phyloP scores from a whole-genome alignment of 768 basidiomycete species.

The Pleurotus sapidus region DNA sequence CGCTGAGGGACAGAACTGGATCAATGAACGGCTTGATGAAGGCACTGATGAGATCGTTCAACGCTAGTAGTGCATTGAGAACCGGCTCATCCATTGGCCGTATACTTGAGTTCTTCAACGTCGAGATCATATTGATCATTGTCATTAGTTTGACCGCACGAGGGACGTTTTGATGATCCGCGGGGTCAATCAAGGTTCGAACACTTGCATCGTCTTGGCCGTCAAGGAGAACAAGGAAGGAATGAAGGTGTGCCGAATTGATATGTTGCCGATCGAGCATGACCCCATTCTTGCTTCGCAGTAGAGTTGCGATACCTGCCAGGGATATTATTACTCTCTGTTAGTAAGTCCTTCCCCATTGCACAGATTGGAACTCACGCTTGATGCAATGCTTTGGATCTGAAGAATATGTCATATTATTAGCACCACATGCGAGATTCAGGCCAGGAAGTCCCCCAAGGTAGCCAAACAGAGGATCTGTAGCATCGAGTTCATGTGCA shows the following conservation, averaged over 20 bases:
- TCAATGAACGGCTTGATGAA: conserved; percentile 24
- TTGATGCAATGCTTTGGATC: conserved; percentile 16
- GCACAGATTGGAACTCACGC: no score
- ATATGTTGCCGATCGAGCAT: conserved; percentile 13
- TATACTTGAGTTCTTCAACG: conserved; percentile 10
- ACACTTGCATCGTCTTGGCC: conserved; percentile 8
- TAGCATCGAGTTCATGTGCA: neutral
- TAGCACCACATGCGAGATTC: conserved; percentile 12
- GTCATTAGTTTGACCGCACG: conserved; percentile 23
- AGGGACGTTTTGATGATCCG: conserved; percentile 30
- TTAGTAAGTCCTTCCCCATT: no score
- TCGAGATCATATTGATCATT: conserved; percentile 13
- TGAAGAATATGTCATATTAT: conserved; percentile 9
- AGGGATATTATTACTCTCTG: no score
- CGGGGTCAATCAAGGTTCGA: conserved; percentile 21
- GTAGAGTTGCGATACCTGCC: neutral
- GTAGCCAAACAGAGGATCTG: conserved; percentile 1
- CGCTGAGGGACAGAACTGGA: conserved; percentile 14
- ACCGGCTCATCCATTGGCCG: conserved; percentile 16
- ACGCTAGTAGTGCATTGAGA: conserved; percentile 16
- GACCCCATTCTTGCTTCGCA: conserved; percentile 14
- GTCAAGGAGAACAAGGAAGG: conserved; percentile 17
- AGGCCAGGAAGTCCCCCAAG: conserved; percentile 11
- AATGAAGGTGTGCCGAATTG: conserved; percentile 16
- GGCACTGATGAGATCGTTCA: conserved; percentile 24